phyloP scores from a whole-genome alignment of 1,139 yeast species.

The Taiozyma sp. region DNA sequence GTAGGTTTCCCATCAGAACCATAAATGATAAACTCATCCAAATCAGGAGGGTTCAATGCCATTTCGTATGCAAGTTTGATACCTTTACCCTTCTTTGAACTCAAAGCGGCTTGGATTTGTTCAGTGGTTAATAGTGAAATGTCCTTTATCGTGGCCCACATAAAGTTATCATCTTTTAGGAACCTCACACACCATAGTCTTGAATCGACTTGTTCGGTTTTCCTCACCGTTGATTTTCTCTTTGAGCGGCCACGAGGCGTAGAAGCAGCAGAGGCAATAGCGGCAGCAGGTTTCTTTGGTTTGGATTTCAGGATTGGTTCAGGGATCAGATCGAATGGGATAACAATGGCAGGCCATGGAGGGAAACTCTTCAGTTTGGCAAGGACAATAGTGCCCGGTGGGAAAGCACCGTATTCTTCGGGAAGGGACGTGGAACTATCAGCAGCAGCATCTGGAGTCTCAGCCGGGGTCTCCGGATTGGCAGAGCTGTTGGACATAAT shows the following conservation, averaged over 20 bases:
- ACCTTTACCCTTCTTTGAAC: conserved; percentile 27
- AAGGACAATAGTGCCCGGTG: conserved; percentile 41
- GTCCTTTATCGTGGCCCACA: conserved; percentile 51
- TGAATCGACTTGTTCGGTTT: conserved; percentile 14
- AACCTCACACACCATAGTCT: conserved; percentile 44
- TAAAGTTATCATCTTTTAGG: conserved; percentile 62
- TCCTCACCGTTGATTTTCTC: neutral
- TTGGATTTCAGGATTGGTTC: conserved; percentile 42
- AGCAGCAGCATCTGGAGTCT: neutral
- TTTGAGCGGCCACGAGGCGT: neutral
- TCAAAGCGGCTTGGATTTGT: conserved; percentile 25
- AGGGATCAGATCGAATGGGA: conserved; percentile 56
- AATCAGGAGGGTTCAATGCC: conserved; percentile 25
- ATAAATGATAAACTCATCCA: conserved; percentile 24
- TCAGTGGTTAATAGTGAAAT: conserved; percentile 31
- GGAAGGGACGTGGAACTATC: neutral
- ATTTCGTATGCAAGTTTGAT: conserved; percentile 25
- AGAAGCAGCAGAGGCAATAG: neutral
- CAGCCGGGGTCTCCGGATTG: neutral
- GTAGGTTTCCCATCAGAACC: conserved; percentile 26
- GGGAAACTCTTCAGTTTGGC: conserved; percentile 79
- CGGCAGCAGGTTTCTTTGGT: conserved; percentile 35
- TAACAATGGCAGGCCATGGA: conserved; percentile 79
- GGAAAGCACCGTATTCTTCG: conserved; percentile 21
- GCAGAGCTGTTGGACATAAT: neutral